phyloP scores from a whole-genome alignment of 345 rosid genomes.

The Murraya koenigii region DNA sequence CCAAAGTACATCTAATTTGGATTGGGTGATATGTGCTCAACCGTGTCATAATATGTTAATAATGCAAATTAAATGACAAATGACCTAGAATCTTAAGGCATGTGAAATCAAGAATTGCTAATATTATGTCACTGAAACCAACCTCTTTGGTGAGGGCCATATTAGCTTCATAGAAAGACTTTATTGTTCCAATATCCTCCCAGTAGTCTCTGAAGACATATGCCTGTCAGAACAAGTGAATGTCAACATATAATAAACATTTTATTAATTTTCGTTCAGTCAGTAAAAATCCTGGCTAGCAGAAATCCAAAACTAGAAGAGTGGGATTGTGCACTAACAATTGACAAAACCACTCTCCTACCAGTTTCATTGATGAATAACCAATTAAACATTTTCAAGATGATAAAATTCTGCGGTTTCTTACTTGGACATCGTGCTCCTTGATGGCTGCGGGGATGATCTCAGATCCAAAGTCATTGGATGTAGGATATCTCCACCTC shows the following conservation, averaged over 20 bases:
- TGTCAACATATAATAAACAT: not conserved
- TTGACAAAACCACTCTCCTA: not conserved
- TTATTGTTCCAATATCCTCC: constrained; percentile 96
- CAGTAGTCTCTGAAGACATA: constrained; percentile 83
- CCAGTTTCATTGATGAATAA: not conserved
- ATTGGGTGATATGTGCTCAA: not conserved
- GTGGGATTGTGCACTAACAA: not conserved
- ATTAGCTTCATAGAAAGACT: constrained; percentile 88
- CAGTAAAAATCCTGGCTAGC: not conserved
- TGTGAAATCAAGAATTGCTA: not conserved
- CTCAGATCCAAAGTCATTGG: constrained; percentile 94
- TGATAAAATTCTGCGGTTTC: constrained; percentile 8
- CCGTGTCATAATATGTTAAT: not conserved
- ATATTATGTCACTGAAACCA: constrained; percentile 9
- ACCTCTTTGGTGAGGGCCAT: constrained; percentile 93
- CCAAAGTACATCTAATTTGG: not conserved
- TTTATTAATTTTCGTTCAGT: not conserved
- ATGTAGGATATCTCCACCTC: constrained; percentile 70
- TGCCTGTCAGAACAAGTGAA: constrained; percentile 40
- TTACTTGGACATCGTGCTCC: constrained; percentile 82
- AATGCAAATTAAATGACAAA: not conserved
- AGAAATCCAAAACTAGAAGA: not conserved
- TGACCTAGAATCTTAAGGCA: not conserved
- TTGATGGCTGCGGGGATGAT: constrained; percentile 83
- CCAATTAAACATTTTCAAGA: not conserved